Percentiles rank a stretch among this genome's conserved stretches.
Conservation (phyloP, 176 grass and related monocot species). For the Eragrostis nindensis region DNA sequence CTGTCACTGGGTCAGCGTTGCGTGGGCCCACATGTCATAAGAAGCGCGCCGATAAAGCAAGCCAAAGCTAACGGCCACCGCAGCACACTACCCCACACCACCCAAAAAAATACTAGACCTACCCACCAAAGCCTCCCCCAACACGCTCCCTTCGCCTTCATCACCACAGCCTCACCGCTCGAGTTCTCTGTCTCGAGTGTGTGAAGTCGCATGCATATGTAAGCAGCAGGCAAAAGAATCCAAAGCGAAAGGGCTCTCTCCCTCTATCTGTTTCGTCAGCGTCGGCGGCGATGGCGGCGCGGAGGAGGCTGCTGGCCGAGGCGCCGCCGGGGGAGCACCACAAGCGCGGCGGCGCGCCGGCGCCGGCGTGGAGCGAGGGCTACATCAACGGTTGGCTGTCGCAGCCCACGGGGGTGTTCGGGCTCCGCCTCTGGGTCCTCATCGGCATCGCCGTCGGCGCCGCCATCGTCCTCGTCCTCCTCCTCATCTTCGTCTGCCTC, state of each 20-base stretch:
- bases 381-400: constrained; percentile 86
- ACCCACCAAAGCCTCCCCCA: constrained; percentile 23
- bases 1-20: background rate
- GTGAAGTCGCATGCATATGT: constrained; percentile 29
- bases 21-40: constrained; percentile 13
- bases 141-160: background rate
- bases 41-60: background rate
- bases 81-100: constrained; percentile 18
- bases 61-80: constrained; percentile 9
- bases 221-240: constrained; percentile 38
- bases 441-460: constrained; percentile 78
- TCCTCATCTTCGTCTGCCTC: constrained; percentile 68
- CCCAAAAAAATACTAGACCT: constrained; percentile 1
- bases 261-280: constrained; percentile 15
- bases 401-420: constrained; percentile 76
- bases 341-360: constrained; percentile 38
- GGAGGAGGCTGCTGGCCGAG: constrained; percentile 48
- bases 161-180: background rate
- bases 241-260: background rate
- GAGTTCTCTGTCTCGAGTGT: background rate
- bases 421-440: constrained; percentile 86
- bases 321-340: constrained; percentile 24
- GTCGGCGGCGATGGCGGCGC: constrained; percentile 30
- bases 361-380: constrained; percentile 59
- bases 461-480: constrained; percentile 70